Base-by-base conservation (phyloP, 805 yeast genomes). In the Lachancea sp. region DNA sequence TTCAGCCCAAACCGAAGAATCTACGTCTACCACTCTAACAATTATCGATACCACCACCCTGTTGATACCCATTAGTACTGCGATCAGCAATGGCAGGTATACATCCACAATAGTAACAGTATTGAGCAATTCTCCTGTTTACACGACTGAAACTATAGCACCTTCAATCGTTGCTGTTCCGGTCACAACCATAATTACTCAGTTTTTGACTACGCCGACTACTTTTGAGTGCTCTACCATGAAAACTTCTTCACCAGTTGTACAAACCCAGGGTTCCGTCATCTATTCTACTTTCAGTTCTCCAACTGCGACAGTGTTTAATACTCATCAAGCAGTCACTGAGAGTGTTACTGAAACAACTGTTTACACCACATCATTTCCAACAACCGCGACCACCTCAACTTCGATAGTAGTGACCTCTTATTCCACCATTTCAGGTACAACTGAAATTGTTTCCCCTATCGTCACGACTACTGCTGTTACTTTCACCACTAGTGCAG, bases 161-260 rank as follows among this genome's bases (percentile, higher is more conserved):
- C 29, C 17, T 8, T 21, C 34, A 3, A 36, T 34, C 2, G n/a
- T 12, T 7, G 16, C 26, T 4, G 36, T 31, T 7, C 23, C 34
- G 5, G 16, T 17, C 15, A 15, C 32, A 5, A 32, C 29, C 12
- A 18, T 31, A 16, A 26, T 23, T 7, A 25, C 40, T 11, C 26
- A 31, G 18, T 32, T 34, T 32, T n/a, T 41, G 11, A 26, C 37
- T 12, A 37, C 44, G 2, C 40, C 44, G n/a, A 20, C 35, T 1
- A 21, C 38, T 5, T 18, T 23, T 9, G 17, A 29, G 8, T 26
- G 34, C 16, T 36, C 29, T 11, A 31, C 45, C 9, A 38, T 41
- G 19, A 19, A 16, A 18, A 34, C 38, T 4, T 34, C 38, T 9
- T 34, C 30, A 3, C 38, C 38, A 2, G 20, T 26, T 19, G 22